phyloP scores from a whole-genome alignment of 345 rosid species.

The Chamaenerion angustifolium region DNA sequence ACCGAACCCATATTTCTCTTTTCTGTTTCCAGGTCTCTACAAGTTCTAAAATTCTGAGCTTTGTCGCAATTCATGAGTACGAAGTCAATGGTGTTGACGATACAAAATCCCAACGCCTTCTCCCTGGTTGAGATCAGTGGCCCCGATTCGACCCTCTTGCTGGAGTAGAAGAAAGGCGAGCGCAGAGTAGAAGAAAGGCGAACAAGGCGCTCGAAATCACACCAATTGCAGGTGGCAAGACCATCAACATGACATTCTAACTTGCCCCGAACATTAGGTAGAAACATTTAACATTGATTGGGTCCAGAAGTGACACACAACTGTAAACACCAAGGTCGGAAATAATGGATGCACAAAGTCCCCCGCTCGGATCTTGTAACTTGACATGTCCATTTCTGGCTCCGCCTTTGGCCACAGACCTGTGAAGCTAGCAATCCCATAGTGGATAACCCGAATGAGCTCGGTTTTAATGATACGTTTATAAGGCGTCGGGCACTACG shows the following conservation, averaged over 20 bases:
- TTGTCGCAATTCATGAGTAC: no score
- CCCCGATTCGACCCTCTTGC: no score
- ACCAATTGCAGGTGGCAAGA: conserved; percentile 55
- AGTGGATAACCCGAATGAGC: conserved; percentile 14
- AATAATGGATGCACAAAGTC: conserved; percentile 59
- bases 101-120: no score
- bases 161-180: no score
- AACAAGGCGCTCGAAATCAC: conserved; percentile 32
- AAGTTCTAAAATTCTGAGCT: no score
- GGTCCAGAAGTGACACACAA: conserved; percentile 42
- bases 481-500: no score
- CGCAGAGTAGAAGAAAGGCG: no score
- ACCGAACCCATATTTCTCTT: no score
- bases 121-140: no score
- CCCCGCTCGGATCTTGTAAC: conserved; percentile 31
- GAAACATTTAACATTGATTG: conserved; percentile 46
- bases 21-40: no score
- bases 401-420: conserved; percentile 51
- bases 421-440: conserved; percentile 39
- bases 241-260: conserved; percentile 40
- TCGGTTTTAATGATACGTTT: no score
- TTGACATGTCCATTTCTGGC: conserved; percentile 29
- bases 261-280: conserved; percentile 39
- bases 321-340: conserved; percentile 37
- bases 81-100: no score